phyloP scores from a whole-genome alignment of 768 basidiomycete genomes.

The Filobasidium floriforme region DNA sequence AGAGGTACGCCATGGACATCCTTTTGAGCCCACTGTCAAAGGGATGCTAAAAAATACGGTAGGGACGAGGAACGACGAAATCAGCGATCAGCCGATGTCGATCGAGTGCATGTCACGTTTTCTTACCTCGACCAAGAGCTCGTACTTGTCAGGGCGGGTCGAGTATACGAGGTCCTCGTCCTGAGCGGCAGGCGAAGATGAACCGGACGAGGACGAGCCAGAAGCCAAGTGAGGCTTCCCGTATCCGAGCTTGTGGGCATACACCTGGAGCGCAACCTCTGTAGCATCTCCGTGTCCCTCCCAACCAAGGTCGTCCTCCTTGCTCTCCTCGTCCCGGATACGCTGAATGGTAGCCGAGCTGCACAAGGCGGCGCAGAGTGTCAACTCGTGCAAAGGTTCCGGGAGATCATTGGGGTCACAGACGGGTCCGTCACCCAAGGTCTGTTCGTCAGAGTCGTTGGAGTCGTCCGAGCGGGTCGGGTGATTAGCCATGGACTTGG shows the following conservation, averaged over 20 bases:
- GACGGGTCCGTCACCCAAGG: slow-evolving; percentile 24
- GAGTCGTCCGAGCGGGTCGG: slow-evolving; percentile 18
- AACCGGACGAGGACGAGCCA: slow-evolving; percentile 15
- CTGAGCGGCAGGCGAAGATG: slow-evolving; percentile 17
- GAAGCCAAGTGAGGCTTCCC: slow-evolving; percentile 47
- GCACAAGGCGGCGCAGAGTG: slow-evolving; percentile 46
- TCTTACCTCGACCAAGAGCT: slow-evolving; percentile 46
- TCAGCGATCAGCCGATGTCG: too few relatives aligned
- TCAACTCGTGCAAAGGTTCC: slow-evolving; percentile 36
- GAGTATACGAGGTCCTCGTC: slow-evolving; percentile 31
- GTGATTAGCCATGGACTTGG: slow-evolving; percentile 19
- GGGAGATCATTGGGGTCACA: slow-evolving; percentile 41
- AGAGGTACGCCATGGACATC: slow-evolving; percentile 47
- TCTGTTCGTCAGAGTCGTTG: slow-evolving; percentile 21
- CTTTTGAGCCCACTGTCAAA: slow-evolving; percentile 54
- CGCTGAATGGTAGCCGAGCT: slow-evolving; percentile 45
- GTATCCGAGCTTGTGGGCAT: slow-evolving; percentile 51
- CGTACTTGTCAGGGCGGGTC: slow-evolving; percentile 38
- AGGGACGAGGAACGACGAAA: too few relatives aligned
- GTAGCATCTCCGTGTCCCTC: slow-evolving; percentile 55
- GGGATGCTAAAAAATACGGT: too few relatives aligned
- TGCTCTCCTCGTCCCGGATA: slow-evolving; percentile 15
- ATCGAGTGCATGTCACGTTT: too few relatives aligned
- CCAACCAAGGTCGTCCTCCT: slow-evolving; percentile 43
- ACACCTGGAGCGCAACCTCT: slow-evolving; percentile 55